Evolutionary conservation across 2,329 filamentous ascomycete genomes (phyloP), one percentile per base, ranked within the genome.

Genomic region (Neofusicoccum sp.): DNA sequence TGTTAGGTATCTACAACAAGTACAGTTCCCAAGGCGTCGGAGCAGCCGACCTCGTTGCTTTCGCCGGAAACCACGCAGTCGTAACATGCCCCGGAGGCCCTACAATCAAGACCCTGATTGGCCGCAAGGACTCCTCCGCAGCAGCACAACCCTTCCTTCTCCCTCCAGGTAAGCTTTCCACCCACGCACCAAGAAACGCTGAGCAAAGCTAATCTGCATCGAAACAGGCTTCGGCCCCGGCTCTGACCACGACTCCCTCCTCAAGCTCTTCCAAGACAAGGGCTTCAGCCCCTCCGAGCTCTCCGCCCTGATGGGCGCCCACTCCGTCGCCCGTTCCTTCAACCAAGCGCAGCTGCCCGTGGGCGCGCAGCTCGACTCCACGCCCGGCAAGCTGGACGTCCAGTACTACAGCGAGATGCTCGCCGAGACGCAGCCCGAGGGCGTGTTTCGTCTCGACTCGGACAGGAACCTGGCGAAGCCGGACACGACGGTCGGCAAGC

Each of bases 11-110:
- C 4, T 67, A 70, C 40, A 60, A 63, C 1, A 76, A 81, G 65
- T 75, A 76, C 60, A 62, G 65, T 28, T 73, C 76, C 58, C 79
- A 76, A 61, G 70, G 73, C 20, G 74, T 83, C 16, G 72, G 75
- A 9, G 80, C 81, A 65, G 83, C 82, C 20, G 83, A 86, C 69
- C 70, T 85, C 14, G 79, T 83, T 36, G 80, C 84, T 67, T 78
- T 82, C 54, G 80, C 76, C 2, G 76, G 63, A 33, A 73, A 71
- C 54, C 72, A 80, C 43, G 81, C 78, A 3, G 79, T 80, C 4
- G 76, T 80, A 1, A 74, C 75, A n/a, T 82, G 82, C 56, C 78
- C 82, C 1, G 72, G 80, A n/a, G 82, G 83, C 0, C 82, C 82
- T 2, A 75, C 76, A 7, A 78, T 84, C 38, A 70, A 75, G 12